Evolutionary conservation across 805 yeast species (phyloP), one percentile per base, ranked within the genome.

Genomic region (Suhomyces prunicola): DNA sequence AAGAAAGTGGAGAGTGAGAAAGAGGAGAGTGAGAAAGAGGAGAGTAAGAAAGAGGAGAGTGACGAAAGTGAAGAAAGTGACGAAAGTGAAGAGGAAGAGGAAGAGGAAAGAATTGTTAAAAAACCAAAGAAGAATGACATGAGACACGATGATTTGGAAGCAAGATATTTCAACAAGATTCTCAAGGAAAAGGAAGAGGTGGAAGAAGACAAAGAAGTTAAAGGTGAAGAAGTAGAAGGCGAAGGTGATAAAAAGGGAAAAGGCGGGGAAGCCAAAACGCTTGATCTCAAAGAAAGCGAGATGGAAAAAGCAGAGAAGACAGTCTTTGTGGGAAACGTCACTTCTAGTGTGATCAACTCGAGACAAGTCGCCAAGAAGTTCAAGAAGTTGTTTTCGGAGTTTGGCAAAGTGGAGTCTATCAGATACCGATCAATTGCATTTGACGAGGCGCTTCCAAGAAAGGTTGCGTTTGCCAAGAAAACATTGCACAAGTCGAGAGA

Each of bases 401-500:
- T 64, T 51, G 88, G 88, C 10, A 68, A 72, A 22, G 75, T 93
- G 48, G 86, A 83, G 47, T 88, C 97, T 10, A 78, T 91, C 48
- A 80, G 99, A 68, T 94, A 91, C 76, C 82, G 99, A 71, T 91
- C 97, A 2, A 87, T 94, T 59, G 89, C 97, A 2, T 90, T 92
- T 58, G 84, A 87, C 51, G 96, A 91, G 64, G 85, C 88, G 33
- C 77, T 91, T 48, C 98, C 98, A 51, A 82, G 97, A 67, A 93
- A 91, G 65, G 91, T 89, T 36, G 98, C 99, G 0, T 90, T 86
- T 66, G 86, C 88, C 55, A 82, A 85, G 62, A 90, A 89, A 65
- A 83, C 86, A 56, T 77, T 92, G 54, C 93, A 92, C 65, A 79
- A 83, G 46, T 79, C 84, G 27, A 81, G 96, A 68, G 93, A 89